phyloP scores from a whole-genome alignment of 345 rosid species.

The Boechera divaricarpa region DNA sequence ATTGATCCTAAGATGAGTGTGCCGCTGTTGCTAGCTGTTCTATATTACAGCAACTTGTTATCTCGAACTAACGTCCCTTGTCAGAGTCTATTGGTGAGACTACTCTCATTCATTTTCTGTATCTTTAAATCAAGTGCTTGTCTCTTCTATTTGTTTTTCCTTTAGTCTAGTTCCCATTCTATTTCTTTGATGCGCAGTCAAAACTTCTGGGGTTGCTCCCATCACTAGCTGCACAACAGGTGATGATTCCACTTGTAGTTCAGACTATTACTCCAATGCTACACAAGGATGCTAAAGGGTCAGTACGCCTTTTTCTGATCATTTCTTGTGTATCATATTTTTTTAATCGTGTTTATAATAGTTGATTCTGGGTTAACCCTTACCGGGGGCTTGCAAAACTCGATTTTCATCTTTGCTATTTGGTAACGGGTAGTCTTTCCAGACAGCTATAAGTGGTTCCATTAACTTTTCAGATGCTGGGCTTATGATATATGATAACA shows the following conservation, averaged over 20 bases:
- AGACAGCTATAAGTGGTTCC: slow-evolving; percentile 16
- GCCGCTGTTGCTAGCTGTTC: slow-evolving; percentile 68
- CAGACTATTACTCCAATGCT: slow-evolving; percentile 88
- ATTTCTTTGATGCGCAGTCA: slow-evolving; percentile 55
- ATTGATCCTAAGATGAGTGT: slow-evolving; percentile 78
- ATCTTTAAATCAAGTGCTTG: slow-evolving; percentile 25
- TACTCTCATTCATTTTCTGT: slow-evolving; percentile 30
- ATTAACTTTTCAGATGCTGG: slow-evolving; percentile 8
- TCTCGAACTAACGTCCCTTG: slow-evolving; percentile 53
- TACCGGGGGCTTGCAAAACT: slow-evolving; percentile 22
- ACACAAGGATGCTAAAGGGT: slow-evolving; percentile 70
- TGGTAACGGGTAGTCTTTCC: slow-evolving; percentile 24
- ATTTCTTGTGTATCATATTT: slow-evolving; percentile 12
- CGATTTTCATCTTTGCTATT: not conserved
- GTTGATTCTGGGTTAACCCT: slow-evolving; percentile 18
- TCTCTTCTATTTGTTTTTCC: slow-evolving; percentile 18
- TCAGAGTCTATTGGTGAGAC: slow-evolving; percentile 67
- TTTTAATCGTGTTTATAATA: slow-evolving; percentile 20
- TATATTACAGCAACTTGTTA: slow-evolving; percentile 79
- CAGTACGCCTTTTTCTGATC: slow-evolving; percentile 45
- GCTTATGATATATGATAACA: slow-evolving; percentile 8
- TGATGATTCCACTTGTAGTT: slow-evolving; percentile 84
- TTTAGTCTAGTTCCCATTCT: slow-evolving; percentile 21
- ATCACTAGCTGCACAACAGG: slow-evolving; percentile 78
- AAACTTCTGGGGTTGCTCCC: slow-evolving; percentile 87